Evolutionary conservation across 2,329 filamentous ascomycete species (phyloP).

Genomic region (Diaporthe nobilis): DNA sequence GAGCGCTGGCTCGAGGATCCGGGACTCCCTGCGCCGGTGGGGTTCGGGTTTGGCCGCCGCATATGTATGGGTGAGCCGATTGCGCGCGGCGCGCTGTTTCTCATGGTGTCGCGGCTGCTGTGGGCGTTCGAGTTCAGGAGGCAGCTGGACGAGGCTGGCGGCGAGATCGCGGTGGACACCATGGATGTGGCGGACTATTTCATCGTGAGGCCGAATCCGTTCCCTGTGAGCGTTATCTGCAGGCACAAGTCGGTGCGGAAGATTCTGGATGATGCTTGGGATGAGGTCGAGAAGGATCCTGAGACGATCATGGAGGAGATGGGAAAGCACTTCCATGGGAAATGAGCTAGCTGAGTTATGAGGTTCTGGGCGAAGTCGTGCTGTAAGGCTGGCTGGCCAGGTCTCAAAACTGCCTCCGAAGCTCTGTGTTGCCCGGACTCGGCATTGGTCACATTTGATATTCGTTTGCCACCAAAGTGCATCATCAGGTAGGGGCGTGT

Average conservation of each 20-base stretch:
- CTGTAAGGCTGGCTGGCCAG: too few species aligned
- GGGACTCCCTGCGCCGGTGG: conserved; percentile 46
- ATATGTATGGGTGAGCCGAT: conserved; percentile 60
- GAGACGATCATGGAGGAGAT: conserved; percentile 7
- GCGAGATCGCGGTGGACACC: conserved; percentile 37
- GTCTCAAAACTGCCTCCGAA: too few species aligned
- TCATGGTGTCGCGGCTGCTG: conserved; percentile 58
- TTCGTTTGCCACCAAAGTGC: too few species aligned
- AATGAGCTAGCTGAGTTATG: neutral
- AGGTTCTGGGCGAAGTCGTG: too few species aligned
- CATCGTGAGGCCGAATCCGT: conserved; percentile 24
- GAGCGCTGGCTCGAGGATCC: conserved; percentile 45
- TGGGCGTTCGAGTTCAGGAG: conserved; percentile 64
- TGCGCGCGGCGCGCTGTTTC: conserved; percentile 61
- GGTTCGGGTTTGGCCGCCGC: conserved; percentile 65
- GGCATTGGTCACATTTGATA: too few species aligned
- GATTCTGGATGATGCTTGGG: neutral
- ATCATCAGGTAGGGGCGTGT: too few species aligned
- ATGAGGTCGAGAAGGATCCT: conserved; percentile 15
- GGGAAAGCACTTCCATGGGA: neutral
- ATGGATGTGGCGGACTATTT: conserved; percentile 7
- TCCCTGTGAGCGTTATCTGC: neutral
- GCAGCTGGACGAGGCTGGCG: conserved; percentile 45
- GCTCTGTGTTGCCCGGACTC: too few species aligned
- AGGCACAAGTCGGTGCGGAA: neutral